Base-by-base conservation (phyloP, 106 monocot genomes). In the Chionographis japonica region DNA sequence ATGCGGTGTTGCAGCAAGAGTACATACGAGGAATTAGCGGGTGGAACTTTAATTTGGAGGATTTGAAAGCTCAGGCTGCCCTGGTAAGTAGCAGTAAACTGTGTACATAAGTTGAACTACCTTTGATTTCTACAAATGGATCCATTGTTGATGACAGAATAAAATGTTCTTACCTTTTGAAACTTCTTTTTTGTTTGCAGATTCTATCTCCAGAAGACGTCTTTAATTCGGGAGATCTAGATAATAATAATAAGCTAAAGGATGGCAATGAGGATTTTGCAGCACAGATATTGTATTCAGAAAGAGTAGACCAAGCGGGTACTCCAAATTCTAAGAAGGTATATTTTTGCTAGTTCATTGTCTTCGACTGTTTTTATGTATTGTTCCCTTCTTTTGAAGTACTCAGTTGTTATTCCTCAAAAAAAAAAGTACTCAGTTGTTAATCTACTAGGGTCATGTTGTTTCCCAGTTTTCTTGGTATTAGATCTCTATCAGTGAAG, bases 41-140 rank as follows among this genome's bases (percentile, higher is more conserved):
- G 17, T 97, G 92, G 97, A 97, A 97, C 69, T 97, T 97, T 70
- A 89, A 97, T 75, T 58, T 97, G 36, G 87, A 97, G 50, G 97
- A 97, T 52, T 78, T 97, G 79, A 97, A 90, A 86, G 59, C 74
- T 74, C 86, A 92, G 66, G 89, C 89, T 72, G 89, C 97, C 5
- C 82, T 87, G 60, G 97, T 97, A 87, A 78, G 82, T 64, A 82
- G 43, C 15, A 18, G 20, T 57, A 50, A 37, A 42, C 72, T 63
- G 58, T 39, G 56, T 4, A 40, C 38, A 10, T 12, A 6, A 17
- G 20, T 42, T 20, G 12, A 43, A 16, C 46, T 42, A 61, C 18
- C 19, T 60, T 12, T 8, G 4, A 50, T 14, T 8, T 14, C 62
- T 62, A 16, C 6, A 9, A 17, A 8, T 40, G 38, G 13, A 42